Percentiles rank a stretch among this genome's conserved stretches.
Conservation (phyloP, 345 rosid species). For the Syzygium oleosum region DNA sequence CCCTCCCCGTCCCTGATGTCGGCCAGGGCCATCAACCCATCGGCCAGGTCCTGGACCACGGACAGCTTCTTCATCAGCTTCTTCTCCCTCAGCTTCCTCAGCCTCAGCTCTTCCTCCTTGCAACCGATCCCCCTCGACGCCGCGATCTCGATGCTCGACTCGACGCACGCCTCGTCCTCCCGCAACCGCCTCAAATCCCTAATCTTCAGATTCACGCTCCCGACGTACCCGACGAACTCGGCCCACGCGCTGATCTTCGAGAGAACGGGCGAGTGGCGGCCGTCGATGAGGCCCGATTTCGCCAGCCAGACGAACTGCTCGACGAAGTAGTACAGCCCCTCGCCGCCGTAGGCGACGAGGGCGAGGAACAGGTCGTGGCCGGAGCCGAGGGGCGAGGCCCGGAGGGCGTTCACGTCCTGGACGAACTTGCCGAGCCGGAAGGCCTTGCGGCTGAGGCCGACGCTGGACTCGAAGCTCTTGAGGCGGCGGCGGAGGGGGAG, state of each 20-base stretch:
- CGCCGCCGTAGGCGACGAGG: conserved; percentile 69
- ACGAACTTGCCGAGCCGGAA: conserved; percentile 90
- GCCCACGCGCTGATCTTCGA: conserved; percentile 75
- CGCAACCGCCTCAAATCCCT: conserved; percentile 57
- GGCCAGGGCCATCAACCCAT: conserved; percentile 69
- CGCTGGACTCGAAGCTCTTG: conserved; percentile 83
- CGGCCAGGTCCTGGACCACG: conserved; percentile 77
- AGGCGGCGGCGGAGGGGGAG: conserved; percentile 29
- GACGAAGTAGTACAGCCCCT: conserved; percentile 71
- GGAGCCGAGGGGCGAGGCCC: conserved; percentile 41
- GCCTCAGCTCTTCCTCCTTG: conserved; percentile 36
- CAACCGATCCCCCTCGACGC: conserved; percentile 32
- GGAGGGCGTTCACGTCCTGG: conserved; percentile 69
- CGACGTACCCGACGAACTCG: conserved; percentile 66
- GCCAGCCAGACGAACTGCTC: conserved; percentile 86
- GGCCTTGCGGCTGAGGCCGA: conserved; percentile 95
- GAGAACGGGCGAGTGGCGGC: conserved; percentile 31
- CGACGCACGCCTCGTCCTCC: conserved; percentile 43
- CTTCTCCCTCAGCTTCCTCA: conserved; percentile 62
- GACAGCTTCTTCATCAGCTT: conserved; percentile 63
- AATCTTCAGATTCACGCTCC: conserved; percentile 59
- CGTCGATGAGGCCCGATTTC: conserved; percentile 75
- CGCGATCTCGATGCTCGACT: conserved; percentile 41
- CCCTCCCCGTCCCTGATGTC: conserved; percentile 74
- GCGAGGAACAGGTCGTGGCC: conserved; percentile 31